Conservation (phyloP, 306 rosid genomes). For the Vigna mungo region DNA sequence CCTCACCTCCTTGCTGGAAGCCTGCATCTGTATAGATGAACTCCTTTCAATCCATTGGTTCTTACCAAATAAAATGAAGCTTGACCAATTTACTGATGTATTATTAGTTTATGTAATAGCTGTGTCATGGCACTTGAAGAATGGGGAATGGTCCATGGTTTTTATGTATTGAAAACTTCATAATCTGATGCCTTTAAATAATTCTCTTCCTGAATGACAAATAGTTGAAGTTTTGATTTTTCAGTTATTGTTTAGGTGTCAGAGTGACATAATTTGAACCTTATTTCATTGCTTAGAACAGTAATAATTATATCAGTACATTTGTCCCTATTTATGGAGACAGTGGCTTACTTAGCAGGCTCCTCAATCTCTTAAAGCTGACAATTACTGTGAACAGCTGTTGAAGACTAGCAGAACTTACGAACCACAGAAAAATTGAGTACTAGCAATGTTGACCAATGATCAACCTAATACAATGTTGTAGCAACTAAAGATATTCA, state of each 20-base stretch:
- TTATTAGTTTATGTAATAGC: background rate
- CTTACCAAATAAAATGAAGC: conserved; percentile 27
- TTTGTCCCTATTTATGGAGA: background rate
- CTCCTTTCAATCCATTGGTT: conserved; percentile 22
- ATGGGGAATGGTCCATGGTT: background rate
- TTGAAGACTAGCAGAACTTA: background rate
- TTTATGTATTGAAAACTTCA: conserved; percentile 11
- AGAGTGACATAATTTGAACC: background rate
- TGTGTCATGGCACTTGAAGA: conserved; percentile 1
- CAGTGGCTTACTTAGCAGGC: background rate
- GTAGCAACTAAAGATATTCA: background rate
- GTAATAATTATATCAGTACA: background rate
- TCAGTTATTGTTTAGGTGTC: background rate
- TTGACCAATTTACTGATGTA: conserved; percentile 24
- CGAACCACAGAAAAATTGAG: background rate
- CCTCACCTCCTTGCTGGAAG: conserved; percentile 19
- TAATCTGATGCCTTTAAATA: conserved; percentile 14
- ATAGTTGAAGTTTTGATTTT: conserved; percentile 5
- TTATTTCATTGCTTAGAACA: background rate
- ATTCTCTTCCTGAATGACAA: conserved; percentile 9
- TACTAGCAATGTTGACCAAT: background rate
- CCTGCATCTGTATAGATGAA: conserved; percentile 22
- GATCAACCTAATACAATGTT: background rate
- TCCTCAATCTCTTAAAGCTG: background rate
- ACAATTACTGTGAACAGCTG: background rate